Conservation (phyloP, 192 early-diverging fungal species). For the Podila epigama region DNA sequence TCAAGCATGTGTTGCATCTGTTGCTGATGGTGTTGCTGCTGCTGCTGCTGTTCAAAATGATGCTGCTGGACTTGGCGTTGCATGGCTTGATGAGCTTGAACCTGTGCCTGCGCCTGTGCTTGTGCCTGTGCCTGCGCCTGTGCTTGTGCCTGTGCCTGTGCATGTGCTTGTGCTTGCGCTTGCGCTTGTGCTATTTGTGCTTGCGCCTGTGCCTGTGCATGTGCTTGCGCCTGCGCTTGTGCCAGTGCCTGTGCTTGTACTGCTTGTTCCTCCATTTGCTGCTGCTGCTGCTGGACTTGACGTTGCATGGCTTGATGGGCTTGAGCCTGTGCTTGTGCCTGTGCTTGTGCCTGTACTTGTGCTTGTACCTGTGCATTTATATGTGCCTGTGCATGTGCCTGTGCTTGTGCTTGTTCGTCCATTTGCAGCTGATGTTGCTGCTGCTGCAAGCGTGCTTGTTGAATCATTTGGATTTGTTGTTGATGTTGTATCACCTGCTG, state of each 20-base stretch:
- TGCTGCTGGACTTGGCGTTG: conserved; percentile 14
- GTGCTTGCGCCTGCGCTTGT: too few species aligned
- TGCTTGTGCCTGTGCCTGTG: background rate
- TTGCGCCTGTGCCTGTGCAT: too few species aligned
- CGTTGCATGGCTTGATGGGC: conserved; percentile 22
- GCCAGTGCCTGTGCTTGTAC: too few species aligned
- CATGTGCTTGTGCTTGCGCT: background rate
- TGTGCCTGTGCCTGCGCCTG: background rate
- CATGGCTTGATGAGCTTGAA: conserved; percentile 27
- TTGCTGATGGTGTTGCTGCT: conserved; percentile 27
- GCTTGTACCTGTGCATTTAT: background rate
- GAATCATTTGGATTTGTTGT: conserved; percentile 6
- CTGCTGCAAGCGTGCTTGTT: conserved; percentile 10
- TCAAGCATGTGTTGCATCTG: conserved; percentile 25
- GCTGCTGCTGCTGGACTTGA: conserved; percentile 11
- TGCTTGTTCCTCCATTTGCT: too few species aligned
- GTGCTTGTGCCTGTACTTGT: background rate
- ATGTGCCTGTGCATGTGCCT: background rate
- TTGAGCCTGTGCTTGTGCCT: conserved; percentile 2
- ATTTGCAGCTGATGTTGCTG: conserved; percentile 35
- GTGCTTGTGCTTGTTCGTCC: conserved; percentile 5
- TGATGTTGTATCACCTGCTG: conserved; percentile 10
- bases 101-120: background rate
- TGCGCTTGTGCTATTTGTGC: conserved; percentile 8
- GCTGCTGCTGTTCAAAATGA: background rate